These are phyloP conservation scores for Amphicarpaea edgeworthii DNA, from an alignment of 306 rosid genomes.

Conservation along the genomic window DNA sequence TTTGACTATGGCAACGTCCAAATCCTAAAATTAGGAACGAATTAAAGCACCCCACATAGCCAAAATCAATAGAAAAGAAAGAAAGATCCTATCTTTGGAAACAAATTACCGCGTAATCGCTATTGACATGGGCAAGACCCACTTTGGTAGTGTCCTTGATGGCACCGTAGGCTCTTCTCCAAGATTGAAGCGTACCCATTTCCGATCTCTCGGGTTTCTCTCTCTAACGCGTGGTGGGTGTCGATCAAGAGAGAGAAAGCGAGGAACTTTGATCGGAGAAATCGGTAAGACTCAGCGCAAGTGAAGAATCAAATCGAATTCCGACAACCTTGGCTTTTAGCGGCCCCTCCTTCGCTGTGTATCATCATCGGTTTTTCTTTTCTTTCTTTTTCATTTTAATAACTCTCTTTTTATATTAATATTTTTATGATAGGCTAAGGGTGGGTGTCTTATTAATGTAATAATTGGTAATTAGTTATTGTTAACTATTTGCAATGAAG, in stretches of 20 bases:
- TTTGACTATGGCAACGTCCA: slow-evolving; percentile 99
- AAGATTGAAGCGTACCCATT: slow-evolving; percentile 97
- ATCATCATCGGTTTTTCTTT: slow-evolving; percentile 33
- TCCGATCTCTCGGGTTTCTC: slow-evolving; percentile 52
- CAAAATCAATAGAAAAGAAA: background rate
- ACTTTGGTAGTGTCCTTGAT: slow-evolving; percentile 96
- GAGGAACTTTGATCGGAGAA: slow-evolving; percentile 32
- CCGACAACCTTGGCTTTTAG: slow-evolving; percentile 47
- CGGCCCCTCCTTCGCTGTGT: slow-evolving; percentile 43
- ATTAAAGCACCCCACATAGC: slow-evolving; percentile 36
- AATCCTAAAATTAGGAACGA: slow-evolving; percentile 77
- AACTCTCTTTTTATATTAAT: background rate
- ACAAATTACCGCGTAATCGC: slow-evolving; percentile 80
- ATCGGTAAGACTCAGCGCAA: slow-evolving; percentile 12
- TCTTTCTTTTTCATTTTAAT: background rate
- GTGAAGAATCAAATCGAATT: slow-evolving; percentile 40
- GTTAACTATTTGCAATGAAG: background rate
- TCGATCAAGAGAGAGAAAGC: slow-evolving; percentile 53
- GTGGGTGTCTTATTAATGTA: background rate
- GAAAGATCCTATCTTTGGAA: slow-evolving; percentile 43
- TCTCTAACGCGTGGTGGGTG: slow-evolving; percentile 28
- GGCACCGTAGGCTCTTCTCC: slow-evolving; percentile 98
- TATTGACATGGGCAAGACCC: slow-evolving; percentile 99
- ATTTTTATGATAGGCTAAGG: background rate
- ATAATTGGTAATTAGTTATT: slow-evolving; percentile 21